Evolutionary conservation across 2,329 filamentous ascomycete species (phyloP), one percentile per base, ranked within the genome.

Genomic region (Ascocoryne sarcoides): DNA sequence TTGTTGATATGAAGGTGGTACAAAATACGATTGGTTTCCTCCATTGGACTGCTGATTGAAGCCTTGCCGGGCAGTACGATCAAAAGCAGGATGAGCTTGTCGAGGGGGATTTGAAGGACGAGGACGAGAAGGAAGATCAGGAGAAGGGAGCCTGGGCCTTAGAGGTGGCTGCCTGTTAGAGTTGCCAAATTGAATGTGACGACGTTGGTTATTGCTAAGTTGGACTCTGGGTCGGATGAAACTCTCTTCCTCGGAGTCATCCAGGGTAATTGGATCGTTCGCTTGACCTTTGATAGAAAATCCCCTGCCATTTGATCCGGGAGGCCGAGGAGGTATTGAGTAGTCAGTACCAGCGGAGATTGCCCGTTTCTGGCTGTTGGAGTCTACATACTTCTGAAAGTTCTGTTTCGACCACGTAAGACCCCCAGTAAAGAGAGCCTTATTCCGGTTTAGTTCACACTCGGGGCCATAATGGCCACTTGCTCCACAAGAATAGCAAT

Each of bases 401-500:
- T 73, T 76, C 32, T 59, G 55, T 39, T 65, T 53, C 20, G 70
- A 71, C 74, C 75, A 80, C 0, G 71, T 75, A 35, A 67, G 62
- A 44, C 62, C 66, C 12, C 50, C 58, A 16, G 56, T 53, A 7
- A 26, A 12, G 14, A 48, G 36, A 7, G 47, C 34, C 10, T n/a
- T 21, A 14, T 45, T 42, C 12, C 34, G 40, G 18, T 45, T 41
- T 8, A 60, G 30, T 32, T 56, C 59, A 55, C 78, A 82, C 40
- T 79, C 75, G 10, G 68, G 64, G 1, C 73, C 71, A 53, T 70
- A 80, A 55, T 82, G 78, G 5, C 66, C 65, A 19, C 61, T 53
- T 10, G 56, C 57, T 18, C 75, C 77, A 51, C 78, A 82, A 26
- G 56, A 58, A 43, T 75, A 76, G 58, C 78, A 82, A 39, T 66